phyloP scores from a whole-genome alignment of 148 eudicot genomes.

The Camellia granthamiana region DNA sequence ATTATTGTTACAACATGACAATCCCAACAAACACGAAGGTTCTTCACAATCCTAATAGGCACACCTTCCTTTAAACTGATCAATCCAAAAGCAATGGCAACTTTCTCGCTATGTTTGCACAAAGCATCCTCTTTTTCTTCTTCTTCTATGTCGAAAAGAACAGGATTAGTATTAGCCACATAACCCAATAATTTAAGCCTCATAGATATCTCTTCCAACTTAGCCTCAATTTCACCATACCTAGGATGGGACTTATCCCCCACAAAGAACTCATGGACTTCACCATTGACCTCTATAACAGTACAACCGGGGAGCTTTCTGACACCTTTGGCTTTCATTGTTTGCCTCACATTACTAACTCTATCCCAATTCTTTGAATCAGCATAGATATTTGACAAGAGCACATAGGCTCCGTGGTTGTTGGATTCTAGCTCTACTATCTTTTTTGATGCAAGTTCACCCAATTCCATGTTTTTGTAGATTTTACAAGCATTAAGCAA shows the following conservation, averaged over 20 bases:
- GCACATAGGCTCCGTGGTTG: conserved; percentile 16
- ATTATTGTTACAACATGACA: conserved; percentile 11
- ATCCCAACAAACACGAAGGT: conserved; percentile 20
- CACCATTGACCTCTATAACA: conserved; percentile 13
- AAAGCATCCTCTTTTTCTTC: conserved; percentile 20
- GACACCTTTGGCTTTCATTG: conserved; percentile 15
- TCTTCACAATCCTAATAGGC: conserved; percentile 19
- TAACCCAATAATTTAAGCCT: conserved; percentile 12
- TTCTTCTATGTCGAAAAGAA: conserved; percentile 16
- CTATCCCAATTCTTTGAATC: conserved; percentile 18
- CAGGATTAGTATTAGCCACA: conserved; percentile 6
- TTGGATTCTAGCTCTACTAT: conserved; percentile 13
- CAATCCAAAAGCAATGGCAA: conserved; percentile 18
- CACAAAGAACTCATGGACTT: conserved; percentile 15
- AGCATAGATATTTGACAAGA: conserved; percentile 16
- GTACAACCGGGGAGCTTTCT: conserved; percentile 16
- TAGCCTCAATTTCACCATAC: conserved; percentile 14
- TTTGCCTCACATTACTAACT: conserved; percentile 15
- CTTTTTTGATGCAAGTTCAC: conserved; percentile 12
- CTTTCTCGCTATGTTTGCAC: conserved; percentile 16
- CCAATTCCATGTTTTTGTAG: conserved; percentile 12
- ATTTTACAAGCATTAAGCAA: conserved; percentile 19
- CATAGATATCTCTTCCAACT: conserved; percentile 16
- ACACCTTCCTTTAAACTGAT: conserved; percentile 14
- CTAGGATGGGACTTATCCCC: conserved; percentile 13